These are phyloP conservation scores for Fusarium aywerte DNA, from an alignment of 2,329 filamentous ascomycete species.

Conservation along the genomic window DNA sequence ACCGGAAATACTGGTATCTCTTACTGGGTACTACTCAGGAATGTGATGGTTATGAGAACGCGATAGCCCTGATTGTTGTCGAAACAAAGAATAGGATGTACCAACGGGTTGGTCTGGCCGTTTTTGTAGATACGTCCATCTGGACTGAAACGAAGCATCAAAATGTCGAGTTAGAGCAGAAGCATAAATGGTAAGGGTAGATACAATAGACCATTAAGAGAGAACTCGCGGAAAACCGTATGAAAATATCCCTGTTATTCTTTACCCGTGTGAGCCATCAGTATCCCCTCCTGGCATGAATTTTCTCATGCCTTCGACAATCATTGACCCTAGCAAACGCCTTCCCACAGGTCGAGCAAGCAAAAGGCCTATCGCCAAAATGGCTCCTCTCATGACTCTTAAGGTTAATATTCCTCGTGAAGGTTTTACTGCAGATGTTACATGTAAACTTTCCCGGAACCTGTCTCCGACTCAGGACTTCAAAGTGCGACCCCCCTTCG, in stretches of 20 bases:
- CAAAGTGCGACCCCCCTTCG: neutral
- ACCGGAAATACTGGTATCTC: neutral
- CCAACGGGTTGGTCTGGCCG: neutral
- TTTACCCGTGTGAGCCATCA: neutral
- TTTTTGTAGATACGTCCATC: fast-evolving
- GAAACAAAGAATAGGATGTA: fast-evolving
- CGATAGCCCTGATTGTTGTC: neutral
- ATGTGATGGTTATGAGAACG: fast-evolving
- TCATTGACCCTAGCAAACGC: slow-evolving; percentile 1
- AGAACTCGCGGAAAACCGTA: too few species aligned
- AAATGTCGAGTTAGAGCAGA: neutral
- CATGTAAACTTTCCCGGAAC: neutral
- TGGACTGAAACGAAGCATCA: fast-evolving
- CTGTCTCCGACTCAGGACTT: neutral
- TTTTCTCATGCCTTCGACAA: slow-evolving; percentile 23
- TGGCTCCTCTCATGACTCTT: slow-evolving; percentile 10
- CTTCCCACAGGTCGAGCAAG: neutral
- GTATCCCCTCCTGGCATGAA: neutral
- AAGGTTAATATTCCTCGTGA: neutral
- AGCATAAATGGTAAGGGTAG: neutral
- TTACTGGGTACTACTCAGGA: fast-evolving
- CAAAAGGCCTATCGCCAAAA: slow-evolving; percentile 1
- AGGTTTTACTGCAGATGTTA: neutral
- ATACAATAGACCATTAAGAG: neutral
- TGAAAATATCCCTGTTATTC: too few species aligned